A percentile compares a stretch with the other conserved stretches of the same genome.
These are phyloP conservation scores for Solanum ossicruentum DNA, from an alignment of 257 asterid genomes.

Conservation along the genomic window DNA sequence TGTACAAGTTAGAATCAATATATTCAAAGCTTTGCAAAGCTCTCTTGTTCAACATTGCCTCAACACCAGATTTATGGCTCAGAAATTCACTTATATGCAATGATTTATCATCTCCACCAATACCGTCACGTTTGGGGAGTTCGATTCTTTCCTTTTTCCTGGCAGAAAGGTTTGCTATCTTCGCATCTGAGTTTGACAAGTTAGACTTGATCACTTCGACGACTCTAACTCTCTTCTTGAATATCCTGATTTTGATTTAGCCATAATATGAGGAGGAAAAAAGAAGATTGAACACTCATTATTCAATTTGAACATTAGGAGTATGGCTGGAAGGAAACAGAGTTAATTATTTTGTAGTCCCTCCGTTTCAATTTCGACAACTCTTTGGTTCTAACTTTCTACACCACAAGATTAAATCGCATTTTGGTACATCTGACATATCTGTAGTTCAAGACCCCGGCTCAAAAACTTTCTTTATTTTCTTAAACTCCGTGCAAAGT, in stretches of 20 bases:
- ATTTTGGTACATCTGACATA: background rate
- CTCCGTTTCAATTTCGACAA: background rate
- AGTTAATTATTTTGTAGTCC: background rate
- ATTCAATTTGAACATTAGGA: background rate
- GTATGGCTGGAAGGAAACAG: background rate
- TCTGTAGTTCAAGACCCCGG: background rate
- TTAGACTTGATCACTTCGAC: conserved; percentile 23
- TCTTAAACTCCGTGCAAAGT: background rate
- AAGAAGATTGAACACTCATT: background rate
- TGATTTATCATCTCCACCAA: conserved; percentile 9
- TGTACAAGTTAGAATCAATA: conserved; percentile 62
- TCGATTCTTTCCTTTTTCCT: conserved; percentile 53
- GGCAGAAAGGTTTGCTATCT: conserved; percentile 57
- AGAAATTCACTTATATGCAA: conserved; percentile 52
- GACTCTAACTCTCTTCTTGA: conserved; percentile 32
- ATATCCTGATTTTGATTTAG: background rate
- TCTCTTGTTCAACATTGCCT: conserved; percentile 60
- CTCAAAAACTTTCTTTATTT: background rate
- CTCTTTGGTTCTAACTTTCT: background rate
- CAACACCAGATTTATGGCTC: conserved; percentile 67
- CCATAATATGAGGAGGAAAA: background rate
- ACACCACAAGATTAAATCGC: background rate
- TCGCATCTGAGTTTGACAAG: conserved; percentile 37
- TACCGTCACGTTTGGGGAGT: conserved; percentile 38
- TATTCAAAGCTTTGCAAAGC: conserved; percentile 58